Evolutionary conservation across 2,329 filamentous ascomycete species (phyloP).

Genomic region (Niveomyces coronatus): DNA sequence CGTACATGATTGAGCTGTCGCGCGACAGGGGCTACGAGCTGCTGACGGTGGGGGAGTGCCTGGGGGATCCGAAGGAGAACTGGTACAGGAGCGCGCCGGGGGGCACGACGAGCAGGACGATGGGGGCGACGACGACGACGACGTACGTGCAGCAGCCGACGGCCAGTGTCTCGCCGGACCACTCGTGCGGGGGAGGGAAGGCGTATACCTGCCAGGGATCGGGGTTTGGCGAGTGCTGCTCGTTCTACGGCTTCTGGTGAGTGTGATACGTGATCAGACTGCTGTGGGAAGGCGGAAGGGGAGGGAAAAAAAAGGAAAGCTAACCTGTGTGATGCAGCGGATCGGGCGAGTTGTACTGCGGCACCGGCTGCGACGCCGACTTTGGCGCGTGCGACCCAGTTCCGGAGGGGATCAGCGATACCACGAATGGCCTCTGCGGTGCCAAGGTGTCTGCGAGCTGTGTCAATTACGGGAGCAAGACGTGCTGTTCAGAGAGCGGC

Average conservation of each 20-base stretch:
- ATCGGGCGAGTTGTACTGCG: conserved; percentile 22
- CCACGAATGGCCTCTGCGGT: conserved; percentile 28
- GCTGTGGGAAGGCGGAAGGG: background rate
- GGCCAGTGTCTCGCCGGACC: conserved; percentile 22
- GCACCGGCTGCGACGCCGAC: conserved; percentile 26
- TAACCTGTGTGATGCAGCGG: conserved; percentile 17
- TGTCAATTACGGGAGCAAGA: conserved; percentile 20
- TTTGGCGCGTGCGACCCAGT: conserved; percentile 24
- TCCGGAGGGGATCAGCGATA: conserved; percentile 16
- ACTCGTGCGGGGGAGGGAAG: conserved; percentile 25
- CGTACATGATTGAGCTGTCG: conserved; percentile 33
- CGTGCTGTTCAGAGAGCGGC: conserved; percentile 26
- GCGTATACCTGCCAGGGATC: conserved; percentile 28
- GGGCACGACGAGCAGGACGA: too few relatives aligned
- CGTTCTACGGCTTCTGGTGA: conserved; percentile 30
- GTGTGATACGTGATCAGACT: conserved; percentile 9
- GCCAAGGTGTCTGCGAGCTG: conserved; percentile 21
- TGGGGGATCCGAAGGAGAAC: conserved; percentile 38
- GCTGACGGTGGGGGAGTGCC: conserved; percentile 47
- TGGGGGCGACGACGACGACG: conserved; percentile 10
- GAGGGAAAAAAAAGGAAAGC: background rate
- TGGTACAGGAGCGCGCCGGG: conserved; percentile 40
- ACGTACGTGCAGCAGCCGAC: conserved; percentile 13
- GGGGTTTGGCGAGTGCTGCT: conserved; percentile 29
- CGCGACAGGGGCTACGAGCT: conserved; percentile 31